These are phyloP conservation scores for Trichoderma brevicompactum DNA, from an alignment of 2,329 filamentous ascomycete species.

Conservation along the genomic window DNA sequence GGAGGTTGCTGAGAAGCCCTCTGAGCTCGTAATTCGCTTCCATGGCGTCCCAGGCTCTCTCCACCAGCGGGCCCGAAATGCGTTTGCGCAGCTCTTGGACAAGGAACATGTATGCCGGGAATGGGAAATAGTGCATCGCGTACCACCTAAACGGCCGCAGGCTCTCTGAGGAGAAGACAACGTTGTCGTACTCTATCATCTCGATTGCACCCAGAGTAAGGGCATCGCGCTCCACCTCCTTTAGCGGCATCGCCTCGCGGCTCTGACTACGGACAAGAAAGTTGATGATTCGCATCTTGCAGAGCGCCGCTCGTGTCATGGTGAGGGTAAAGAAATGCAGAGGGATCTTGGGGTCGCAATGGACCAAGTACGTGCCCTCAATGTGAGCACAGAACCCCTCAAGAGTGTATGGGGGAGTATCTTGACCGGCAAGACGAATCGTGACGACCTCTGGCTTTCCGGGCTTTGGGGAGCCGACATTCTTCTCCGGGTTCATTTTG, in stretches of 20 bases:
- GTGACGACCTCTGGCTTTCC: slow-evolving; percentile 36
- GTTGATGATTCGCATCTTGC: slow-evolving; percentile 60
- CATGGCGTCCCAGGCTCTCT: slow-evolving; percentile 63
- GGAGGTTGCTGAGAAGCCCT: slow-evolving; percentile 53
- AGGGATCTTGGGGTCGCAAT: slow-evolving; percentile 62
- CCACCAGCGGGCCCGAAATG: slow-evolving; percentile 58
- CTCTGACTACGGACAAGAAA: slow-evolving; percentile 57
- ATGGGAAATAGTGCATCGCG: slow-evolving; percentile 62
- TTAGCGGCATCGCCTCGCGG: slow-evolving; percentile 45
- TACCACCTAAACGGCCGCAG: slow-evolving; percentile 63
- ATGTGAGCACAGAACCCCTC: slow-evolving; percentile 60
- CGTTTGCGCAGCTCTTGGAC: slow-evolving; percentile 59
- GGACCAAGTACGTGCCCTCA: slow-evolving; percentile 58
- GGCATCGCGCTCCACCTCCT: slow-evolving; percentile 54
- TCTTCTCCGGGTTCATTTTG: slow-evolving; percentile 39
- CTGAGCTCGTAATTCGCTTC: slow-evolving; percentile 58
- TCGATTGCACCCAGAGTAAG: slow-evolving; percentile 60
- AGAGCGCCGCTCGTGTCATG: slow-evolving; percentile 60
- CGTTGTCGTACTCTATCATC: slow-evolving; percentile 64
- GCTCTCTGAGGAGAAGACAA: slow-evolving; percentile 56
- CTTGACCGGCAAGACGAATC: slow-evolving; percentile 55
- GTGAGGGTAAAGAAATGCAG: slow-evolving; percentile 63
- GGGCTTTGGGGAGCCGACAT: slow-evolving; percentile 33
- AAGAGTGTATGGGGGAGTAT: slow-evolving; percentile 54
- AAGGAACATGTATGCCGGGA: slow-evolving; percentile 65